Evolutionary conservation across 1,284 basidiomycete genomes (phyloP), one percentile per base, ranked within the genome.

Genomic region (Fomes fomentarius): DNA sequence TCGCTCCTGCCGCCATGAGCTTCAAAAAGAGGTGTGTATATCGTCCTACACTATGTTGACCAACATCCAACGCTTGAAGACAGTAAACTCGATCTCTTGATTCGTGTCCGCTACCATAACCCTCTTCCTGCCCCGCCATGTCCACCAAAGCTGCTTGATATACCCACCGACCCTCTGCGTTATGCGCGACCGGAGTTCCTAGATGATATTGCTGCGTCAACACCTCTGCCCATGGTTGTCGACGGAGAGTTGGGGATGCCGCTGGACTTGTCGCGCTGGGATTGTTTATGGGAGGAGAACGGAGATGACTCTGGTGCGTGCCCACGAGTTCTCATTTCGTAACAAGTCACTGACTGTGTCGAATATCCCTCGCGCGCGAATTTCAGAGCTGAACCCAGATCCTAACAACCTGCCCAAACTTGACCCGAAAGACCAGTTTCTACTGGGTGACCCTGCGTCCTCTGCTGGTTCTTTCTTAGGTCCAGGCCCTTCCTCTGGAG

Each of bases 211-310:
- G 89, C 91, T 1, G 84, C 87, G 45, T 90, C 91, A 42, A 84
- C 86, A 6, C 88, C 89, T 0, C 70, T 96, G 10, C 94, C 95
- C 0, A 94, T 98, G 91, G 88, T 97, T 56, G 88, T 96, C 1
- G 95, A 98, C 65, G 90, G 91, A 1, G 95, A 98, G 69, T 89
- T 89, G 66, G 95, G 95, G 1, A 96, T 98, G 93, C 94, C 94
- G 0, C 74, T 98, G 21, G 92, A 97, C 68, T 72, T 96, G 44
- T 88, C 90, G 21, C 80, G 81, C 56, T 95, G 86, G 79, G 87
- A 91, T 44, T 89, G 85, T 31, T 73, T 93, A 17, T 94, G 93
- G 91, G 87, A 91, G 49, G 89, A 91, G 41, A 81, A 81, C 42
- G 86, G 77, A 10, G 81, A 87, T 64, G 86, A 90, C 69, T 78